Evolutionary conservation across 805 yeast genomes (phyloP).

Genomic region (Nakazawaea wickerhamii): DNA sequence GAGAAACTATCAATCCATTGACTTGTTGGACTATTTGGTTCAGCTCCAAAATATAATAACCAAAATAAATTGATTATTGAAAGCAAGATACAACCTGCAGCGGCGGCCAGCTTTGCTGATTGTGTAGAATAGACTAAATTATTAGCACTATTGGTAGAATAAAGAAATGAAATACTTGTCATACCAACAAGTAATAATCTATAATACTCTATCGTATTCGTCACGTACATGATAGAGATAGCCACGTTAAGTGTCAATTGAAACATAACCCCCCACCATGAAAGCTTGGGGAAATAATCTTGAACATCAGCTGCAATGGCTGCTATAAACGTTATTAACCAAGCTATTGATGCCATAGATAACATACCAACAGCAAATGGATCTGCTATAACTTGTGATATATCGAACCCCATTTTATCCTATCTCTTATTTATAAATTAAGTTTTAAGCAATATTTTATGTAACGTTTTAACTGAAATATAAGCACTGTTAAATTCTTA

Average conservation of each 20-base stretch:
- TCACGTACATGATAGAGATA: constrained; percentile 48
- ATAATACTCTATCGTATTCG: constrained; percentile 64
- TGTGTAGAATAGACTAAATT: constrained; percentile 64
- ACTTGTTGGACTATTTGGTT: constrained; percentile 82
- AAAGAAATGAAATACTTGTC: constrained; percentile 70
- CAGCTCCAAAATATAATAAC: constrained; percentile 87
- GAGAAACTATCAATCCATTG: constrained; percentile 57
- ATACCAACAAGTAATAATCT: constrained; percentile 51
- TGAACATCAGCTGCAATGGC: constrained; percentile 53
- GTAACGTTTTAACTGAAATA: too few relatives aligned
- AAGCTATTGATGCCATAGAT: constrained; percentile 67
- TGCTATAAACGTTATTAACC: constrained; percentile 89
- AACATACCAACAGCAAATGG: constrained; percentile 86
- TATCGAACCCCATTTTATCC: background rate
- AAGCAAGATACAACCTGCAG: constrained; percentile 85
- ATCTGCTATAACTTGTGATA: constrained; percentile 61
- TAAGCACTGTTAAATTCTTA: too few relatives aligned
- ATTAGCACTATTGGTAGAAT: constrained; percentile 80
- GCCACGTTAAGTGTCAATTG: constrained; percentile 56
- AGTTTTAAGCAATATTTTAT: too few relatives aligned
- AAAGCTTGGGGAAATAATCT: constrained; percentile 64
- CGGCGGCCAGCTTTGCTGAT: constrained; percentile 73
- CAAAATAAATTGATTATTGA: constrained; percentile 80
- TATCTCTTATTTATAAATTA: background rate
- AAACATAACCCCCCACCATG: constrained; percentile 96